Evolutionary conservation across 768 basidiomycete species (phyloP).

Genomic region (Phaeotremella skinneri): DNA sequence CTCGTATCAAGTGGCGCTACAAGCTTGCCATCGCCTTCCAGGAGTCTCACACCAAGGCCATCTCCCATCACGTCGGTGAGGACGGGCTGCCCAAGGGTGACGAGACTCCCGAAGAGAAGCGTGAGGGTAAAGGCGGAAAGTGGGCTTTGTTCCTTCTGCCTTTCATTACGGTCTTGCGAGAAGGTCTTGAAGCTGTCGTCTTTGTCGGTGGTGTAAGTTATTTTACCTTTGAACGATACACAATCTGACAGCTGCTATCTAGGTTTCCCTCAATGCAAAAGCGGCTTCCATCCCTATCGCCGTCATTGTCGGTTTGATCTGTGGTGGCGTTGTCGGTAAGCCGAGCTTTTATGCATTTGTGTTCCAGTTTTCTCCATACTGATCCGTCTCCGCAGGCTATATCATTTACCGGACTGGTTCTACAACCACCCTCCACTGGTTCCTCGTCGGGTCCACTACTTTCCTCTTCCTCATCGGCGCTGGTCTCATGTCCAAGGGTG

Average conservation of each 20-base stretch:
- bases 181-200: conserved; percentile 89
- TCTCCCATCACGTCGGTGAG: conserved; percentile 15
- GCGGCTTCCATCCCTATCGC: conserved; percentile 87
- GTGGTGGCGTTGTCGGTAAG: conserved; percentile 68
- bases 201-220: conserved; percentile 77
- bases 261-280: conserved; percentile 73
- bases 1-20: conserved; percentile 89
- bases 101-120: conserved; percentile 2
- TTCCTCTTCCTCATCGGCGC: conserved; percentile 89
- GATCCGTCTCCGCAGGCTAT: conserved; percentile 29
- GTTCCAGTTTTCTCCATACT: not conserved
- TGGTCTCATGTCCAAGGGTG: conserved; percentile 78
- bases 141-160: conserved; percentile 90
- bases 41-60: conserved; percentile 34
- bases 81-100: conserved; percentile 25
- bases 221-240: too few relatives aligned
- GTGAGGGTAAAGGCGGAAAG: conserved; percentile 60
- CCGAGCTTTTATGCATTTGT: conserved; percentile 4
- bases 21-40: conserved; percentile 78
- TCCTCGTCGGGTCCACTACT: conserved; percentile 89
- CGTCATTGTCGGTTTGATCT: conserved; percentile 76
- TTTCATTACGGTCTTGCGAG: conserved; percentile 84
- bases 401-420: conserved; percentile 50
- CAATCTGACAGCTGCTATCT: too few relatives aligned
- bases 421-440: conserved; percentile 67